Conservation (phyloP, 2,329 filamentous ascomycete genomes). For the Talaromyces sp. region DNA sequence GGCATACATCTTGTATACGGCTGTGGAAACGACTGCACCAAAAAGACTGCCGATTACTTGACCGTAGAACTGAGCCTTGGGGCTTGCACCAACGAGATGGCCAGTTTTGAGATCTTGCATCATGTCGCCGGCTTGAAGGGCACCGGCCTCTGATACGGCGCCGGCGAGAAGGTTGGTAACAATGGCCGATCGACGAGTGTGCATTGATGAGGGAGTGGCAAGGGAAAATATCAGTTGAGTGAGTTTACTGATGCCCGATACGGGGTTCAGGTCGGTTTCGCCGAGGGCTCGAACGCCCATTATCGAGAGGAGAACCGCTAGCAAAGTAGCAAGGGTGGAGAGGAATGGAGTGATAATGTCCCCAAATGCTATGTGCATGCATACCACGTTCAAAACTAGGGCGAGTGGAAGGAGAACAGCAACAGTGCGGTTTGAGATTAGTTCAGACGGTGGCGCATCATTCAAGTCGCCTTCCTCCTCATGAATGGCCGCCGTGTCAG, state of each 20-base stretch:
- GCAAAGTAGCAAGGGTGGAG: constrained; percentile 72
- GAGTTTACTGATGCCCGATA: constrained; percentile 93
- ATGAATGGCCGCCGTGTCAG: constrained; percentile 10
- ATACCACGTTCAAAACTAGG: constrained; percentile 71
- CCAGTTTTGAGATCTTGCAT: constrained; percentile 98
- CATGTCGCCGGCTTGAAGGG: constrained; percentile 89
- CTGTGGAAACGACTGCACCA: constrained; percentile 79
- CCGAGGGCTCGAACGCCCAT: constrained; percentile 63
- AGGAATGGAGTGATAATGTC: constrained; percentile 73
- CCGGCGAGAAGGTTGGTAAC: constrained; percentile 93
- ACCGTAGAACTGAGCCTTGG: constrained; percentile 93
- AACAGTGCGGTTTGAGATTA: constrained; percentile 69
- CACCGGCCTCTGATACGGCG: constrained; percentile 78
- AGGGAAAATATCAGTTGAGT: constrained; percentile 93
- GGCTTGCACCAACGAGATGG: constrained; percentile 84
- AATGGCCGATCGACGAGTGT: constrained; percentile 74
- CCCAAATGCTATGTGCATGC: constrained; percentile 80
- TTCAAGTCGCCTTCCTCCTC: constrained; percentile 48
- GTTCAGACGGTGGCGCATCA: constrained; percentile 79
- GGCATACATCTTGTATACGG: constrained; percentile 86
- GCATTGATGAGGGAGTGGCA: constrained; percentile 73
- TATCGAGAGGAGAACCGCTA: constrained; percentile 67
- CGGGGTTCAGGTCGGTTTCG: constrained; percentile 92
- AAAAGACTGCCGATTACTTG: constrained; percentile 86
- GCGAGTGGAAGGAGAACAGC: constrained; percentile 71